Conservation (phyloP, 179 eudicot species). For the Actinidia chinensis region DNA sequence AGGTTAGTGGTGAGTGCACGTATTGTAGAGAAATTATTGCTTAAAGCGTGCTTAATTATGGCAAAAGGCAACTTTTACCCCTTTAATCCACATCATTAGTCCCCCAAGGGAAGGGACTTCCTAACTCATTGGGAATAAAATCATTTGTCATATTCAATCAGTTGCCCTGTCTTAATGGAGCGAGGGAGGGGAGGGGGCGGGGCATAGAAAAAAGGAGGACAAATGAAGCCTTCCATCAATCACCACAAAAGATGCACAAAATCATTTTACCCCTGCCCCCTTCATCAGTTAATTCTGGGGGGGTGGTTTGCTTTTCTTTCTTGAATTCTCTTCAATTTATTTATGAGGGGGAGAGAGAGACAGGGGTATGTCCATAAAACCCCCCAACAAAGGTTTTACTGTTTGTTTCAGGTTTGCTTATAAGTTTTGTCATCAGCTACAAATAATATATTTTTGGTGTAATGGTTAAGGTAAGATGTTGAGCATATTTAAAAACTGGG, state of each 20-base stretch:
- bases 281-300: conserved; percentile 18
- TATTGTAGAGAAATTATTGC: neutral
- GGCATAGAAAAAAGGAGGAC: conserved; percentile 18
- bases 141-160: conserved; percentile 19
- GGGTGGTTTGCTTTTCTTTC: conserved; percentile 7
- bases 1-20: neutral
- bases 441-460: neutral
- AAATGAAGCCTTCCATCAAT: conserved; percentile 37
- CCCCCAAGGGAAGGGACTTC: conserved; percentile 32
- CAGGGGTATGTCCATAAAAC: conserved; percentile 19
- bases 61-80: conserved; percentile 12
- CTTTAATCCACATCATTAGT: conserved; percentile 22
- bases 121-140: conserved; percentile 45
- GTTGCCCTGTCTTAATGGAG: conserved; percentile 14
- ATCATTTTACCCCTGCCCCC: conserved; percentile 29
- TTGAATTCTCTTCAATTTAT: conserved; percentile 16
- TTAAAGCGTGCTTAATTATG: conserved; percentile 1
- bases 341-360: neutral
- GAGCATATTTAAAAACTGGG: neutral
- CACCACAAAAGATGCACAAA: conserved; percentile 32
- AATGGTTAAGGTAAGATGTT: neutral
- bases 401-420: conserved; percentile 1
- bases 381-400: conserved; percentile 8
- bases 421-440: neutral
- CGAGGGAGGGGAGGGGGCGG: neutral